Conservation (phyloP, 2,329 filamentous ascomycete species). For the Anisogramma anomala region DNA sequence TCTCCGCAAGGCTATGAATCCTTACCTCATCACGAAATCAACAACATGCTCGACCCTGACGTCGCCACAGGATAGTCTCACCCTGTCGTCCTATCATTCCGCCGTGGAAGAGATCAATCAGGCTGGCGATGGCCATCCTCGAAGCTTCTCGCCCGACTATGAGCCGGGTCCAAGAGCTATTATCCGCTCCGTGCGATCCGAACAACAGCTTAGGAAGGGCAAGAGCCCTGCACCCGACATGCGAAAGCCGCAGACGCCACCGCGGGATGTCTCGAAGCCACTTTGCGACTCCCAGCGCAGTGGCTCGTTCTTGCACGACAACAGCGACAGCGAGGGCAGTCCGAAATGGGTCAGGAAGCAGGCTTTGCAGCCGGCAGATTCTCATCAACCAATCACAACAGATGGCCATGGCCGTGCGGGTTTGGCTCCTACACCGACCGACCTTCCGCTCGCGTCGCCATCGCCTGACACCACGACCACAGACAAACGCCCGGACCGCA, state of each 20-base stretch:
- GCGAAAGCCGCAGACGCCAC: conserved; percentile 24
- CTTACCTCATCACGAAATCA: conserved; percentile 48
- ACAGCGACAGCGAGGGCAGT: conserved; percentile 38
- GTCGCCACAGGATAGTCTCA: conserved; percentile 16
- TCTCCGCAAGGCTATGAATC: conserved; percentile 76
- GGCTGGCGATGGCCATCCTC: conserved; percentile 27
- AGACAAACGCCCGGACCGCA: conserved; percentile 12
- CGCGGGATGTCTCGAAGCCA: conserved; percentile 23
- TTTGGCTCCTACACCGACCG: conserved; percentile 8
- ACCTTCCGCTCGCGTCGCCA: conserved; percentile 2
- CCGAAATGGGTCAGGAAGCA: conserved; percentile 16
- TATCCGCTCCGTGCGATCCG: conserved; percentile 51
- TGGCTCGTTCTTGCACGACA: conserved; percentile 40
- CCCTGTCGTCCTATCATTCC: conserved; percentile 8
- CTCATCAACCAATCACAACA: background rate
- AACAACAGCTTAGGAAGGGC: conserved; percentile 23
- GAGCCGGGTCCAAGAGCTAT: conserved; percentile 59
- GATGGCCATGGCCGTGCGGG: background rate
- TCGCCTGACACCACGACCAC: conserved; percentile 2
- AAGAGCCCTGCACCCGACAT: conserved; percentile 15
- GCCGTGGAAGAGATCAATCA: conserved; percentile 8
- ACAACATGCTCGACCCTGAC: conserved; percentile 5
- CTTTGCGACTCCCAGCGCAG: conserved; percentile 25
- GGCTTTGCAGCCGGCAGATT: background rate
- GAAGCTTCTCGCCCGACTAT: conserved; percentile 66